Conservation (phyloP, 352 stramenopile genomes). For the Globisporangium ultimum region DNA sequence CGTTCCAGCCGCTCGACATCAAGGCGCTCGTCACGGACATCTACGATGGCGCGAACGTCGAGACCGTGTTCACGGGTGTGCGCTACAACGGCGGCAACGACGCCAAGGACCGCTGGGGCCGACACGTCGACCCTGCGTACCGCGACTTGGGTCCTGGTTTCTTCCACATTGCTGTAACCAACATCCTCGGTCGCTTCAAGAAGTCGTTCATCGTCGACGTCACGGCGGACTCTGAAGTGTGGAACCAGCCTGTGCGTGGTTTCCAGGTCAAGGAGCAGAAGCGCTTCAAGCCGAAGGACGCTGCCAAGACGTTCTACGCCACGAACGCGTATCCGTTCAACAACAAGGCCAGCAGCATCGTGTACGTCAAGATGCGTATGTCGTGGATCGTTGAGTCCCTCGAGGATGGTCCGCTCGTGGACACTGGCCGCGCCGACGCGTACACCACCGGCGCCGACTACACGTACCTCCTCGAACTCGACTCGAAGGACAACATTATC, state of each 20-base stretch:
- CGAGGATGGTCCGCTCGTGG: constrained; percentile 13
- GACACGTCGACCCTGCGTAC: not conserved
- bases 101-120: constrained; percentile 1
- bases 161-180: constrained; percentile 18
- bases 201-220: constrained; percentile 12
- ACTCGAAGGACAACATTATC: constrained; percentile 12
- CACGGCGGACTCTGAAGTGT: constrained; percentile 12
- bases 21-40: constrained; percentile 1
- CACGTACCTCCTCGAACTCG: constrained; percentile 18
- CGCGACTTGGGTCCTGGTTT: constrained; percentile 12
- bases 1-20: constrained; percentile 12
- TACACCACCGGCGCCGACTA: constrained; percentile 12
- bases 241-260: constrained; percentile 18
- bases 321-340: constrained; percentile 20
- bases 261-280: constrained; percentile 10
- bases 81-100: constrained; percentile 2
- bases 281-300: not conserved
- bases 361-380: constrained; percentile 12
- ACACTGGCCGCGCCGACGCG: constrained; percentile 3
- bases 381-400: constrained; percentile 15
- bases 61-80: constrained; percentile 6
- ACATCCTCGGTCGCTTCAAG: constrained; percentile 12
- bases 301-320: constrained; percentile 4
- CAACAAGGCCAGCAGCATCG: constrained; percentile 5
- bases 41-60: constrained; percentile 1